phyloP scores from a whole-genome alignment of 2,329 filamentous ascomycete species.

The Nemania sp. region DNA sequence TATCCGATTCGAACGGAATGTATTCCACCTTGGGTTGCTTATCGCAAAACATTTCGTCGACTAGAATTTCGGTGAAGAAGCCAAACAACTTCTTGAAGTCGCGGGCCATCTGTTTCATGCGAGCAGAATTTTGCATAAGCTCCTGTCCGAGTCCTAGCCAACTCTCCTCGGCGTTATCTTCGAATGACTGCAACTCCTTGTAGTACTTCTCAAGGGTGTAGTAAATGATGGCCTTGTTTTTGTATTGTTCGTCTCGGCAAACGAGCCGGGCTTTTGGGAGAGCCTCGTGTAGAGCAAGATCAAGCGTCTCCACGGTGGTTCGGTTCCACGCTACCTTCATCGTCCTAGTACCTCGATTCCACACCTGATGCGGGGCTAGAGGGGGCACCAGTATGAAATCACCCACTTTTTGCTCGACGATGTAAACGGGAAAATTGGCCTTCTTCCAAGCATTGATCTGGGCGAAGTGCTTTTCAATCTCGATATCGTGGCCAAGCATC shows the following conservation, averaged over 20 bases:
- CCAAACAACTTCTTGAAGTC: constrained; percentile 83
- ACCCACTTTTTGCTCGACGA: constrained; percentile 86
- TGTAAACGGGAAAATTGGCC: constrained; percentile 88
- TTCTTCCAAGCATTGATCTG: constrained; percentile 95
- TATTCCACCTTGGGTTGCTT: constrained; percentile 74
- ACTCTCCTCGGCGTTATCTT: constrained; percentile 51
- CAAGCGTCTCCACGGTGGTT: constrained; percentile 87
- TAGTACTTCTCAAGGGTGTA: constrained; percentile 82
- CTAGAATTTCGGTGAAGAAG: constrained; percentile 75
- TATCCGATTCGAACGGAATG: constrained; percentile 82
- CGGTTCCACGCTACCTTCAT: constrained; percentile 99
- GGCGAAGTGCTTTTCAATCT: constrained; percentile 95
- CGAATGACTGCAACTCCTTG: constrained; percentile 58
- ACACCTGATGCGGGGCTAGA: constrained; percentile 95
- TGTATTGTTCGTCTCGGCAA: constrained; percentile 97
- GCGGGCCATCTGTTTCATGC: constrained; percentile 69
- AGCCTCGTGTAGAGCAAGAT: constrained; percentile 82
- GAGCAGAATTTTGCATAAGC: constrained; percentile 46
- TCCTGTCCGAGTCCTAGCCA: constrained; percentile 53
- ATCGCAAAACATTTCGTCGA: constrained; percentile 83
- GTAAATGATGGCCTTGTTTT: constrained; percentile 95
- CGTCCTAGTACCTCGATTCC: constrained; percentile 93
- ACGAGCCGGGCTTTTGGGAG: constrained; percentile 87
- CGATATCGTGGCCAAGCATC: constrained; percentile 91
- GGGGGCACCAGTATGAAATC: constrained; percentile 95